Percentiles rank a stretch among this genome's conserved stretches.
These are phyloP conservation scores for Solanum chacoense DNA, from an alignment of 305 asterid species.

Conservation along the genomic window DNA sequence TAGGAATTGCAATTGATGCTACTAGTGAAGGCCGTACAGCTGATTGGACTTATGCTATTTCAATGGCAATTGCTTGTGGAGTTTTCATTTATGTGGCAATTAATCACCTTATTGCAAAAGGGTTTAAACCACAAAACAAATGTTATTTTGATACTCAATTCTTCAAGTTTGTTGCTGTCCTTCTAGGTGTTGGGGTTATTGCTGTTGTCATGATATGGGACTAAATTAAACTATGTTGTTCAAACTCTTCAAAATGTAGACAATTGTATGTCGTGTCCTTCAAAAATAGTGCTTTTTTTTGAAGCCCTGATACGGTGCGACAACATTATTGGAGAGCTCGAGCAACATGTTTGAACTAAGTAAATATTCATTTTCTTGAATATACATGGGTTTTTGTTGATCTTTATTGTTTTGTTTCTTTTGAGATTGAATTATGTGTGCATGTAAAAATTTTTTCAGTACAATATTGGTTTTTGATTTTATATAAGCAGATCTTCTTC, in stretches of 20 bases:
- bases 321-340: not conserved
- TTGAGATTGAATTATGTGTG: not conserved
- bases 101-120: slow-evolving; percentile 68
- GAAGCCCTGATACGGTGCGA: not conserved
- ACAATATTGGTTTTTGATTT: not conserved
- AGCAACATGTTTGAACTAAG: slow-evolving; percentile 16
- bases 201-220: slow-evolving; percentile 95
- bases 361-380: not conserved
- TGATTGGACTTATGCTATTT: slow-evolving; percentile 75
- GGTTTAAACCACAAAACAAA: slow-evolving; percentile 44
- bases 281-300: not conserved
- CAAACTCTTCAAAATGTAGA: not conserved
- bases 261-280: not conserved
- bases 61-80: slow-evolving; percentile 81
- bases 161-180: slow-evolving; percentile 69
- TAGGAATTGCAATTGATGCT: slow-evolving; percentile 84
- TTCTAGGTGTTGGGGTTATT: slow-evolving; percentile 61
- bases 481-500: not conserved
- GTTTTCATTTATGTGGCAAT: slow-evolving; percentile 78
- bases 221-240: slow-evolving; percentile 1
- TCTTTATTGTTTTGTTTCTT: not conserved
- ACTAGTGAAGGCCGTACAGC: slow-evolving; percentile 56
- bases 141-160: slow-evolving; percentile 50
- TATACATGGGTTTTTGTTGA: not conserved
- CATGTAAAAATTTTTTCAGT: not conserved